Evolutionary conservation across 306 rosid species (phyloP), one percentile per base, ranked within the genome.

Genomic region (Cyclanthera cordifolia): DNA sequence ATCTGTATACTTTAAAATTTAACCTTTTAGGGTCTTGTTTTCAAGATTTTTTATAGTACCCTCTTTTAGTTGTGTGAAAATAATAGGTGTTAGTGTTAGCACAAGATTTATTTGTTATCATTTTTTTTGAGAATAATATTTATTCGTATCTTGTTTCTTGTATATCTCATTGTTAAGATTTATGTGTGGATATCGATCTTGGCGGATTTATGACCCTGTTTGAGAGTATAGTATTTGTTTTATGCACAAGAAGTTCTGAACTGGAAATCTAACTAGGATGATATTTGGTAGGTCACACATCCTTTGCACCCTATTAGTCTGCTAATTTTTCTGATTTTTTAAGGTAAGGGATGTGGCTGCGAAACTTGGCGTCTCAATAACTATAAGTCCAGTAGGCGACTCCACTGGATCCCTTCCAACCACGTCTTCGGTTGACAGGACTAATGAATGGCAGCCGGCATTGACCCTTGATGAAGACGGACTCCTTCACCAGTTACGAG

Each of bases 321-420:
- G 61, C 37, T 45, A 3, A 23, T 14, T 50, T 43, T 50, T 72
- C n/a, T 61, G 56, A 23, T 67, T 34, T 54, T 75, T 59, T 24
- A 72, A 93, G 98, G 95, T 89, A 70, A 86, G 80, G 89, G 85
- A 86, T 82, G 73, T 85, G 72, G 94, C 98, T 73, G 85, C 88
- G 19, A 87, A 79, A 78, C 89, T 89, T 52, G 98, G 96, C 45
- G 74, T 93, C 75, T 79, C 93, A 68, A 77, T 93, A 58, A 79
- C 86, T 75, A 65, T 93, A 71, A 82, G 78, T 81, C 91, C 79
- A 83, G 78, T 93, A 34, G 99, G 75, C 53, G 95, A 87, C 59
- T 52, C 71, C 52, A 74, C 75, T 53, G 88, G 86, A 79, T 72
- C 79, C 83, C 71, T 81, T 27, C 73, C 91, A 48, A 57, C 85